Base-by-base conservation (phyloP, 2,329 filamentous ascomycete genomes). In the Ophiocordyceps camponoti-saundersi region DNA sequence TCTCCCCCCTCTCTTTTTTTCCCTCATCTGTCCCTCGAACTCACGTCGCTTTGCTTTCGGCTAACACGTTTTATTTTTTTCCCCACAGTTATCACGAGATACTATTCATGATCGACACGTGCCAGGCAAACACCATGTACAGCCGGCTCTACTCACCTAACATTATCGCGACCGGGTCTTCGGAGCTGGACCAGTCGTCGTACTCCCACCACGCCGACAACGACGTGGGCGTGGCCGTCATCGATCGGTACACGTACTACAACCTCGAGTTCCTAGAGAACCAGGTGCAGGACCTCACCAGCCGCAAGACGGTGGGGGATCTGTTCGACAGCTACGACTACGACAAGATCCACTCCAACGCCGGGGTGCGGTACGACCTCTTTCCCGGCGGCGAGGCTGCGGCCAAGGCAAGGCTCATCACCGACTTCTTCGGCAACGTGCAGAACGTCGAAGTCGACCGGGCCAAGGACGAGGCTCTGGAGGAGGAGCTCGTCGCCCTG, bases 51-150 rank as follows among this genome's bases (percentile, higher is more conserved):
- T 5, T 11, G 32, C 39, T 41, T 20, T 41, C 10, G 39, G 10
- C 16, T 20, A 16, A 16, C 6, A 26, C n/a, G n/a, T n/a, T n/a
- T n/a, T n/a, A n/a, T n/a, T n/a, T n/a, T n/a, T n/a, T 42, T 2
- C 22, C 13, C 15, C 11, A 6, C 53, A 84, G 82, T 61, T 98
- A 96, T 65, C 86, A 96, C 62, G 92, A 98, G 65, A 80, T 98
- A 55, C 77, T 98, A 48, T 98, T 98, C 71, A 98, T 98, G 92
- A 98, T 98, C 65, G 92, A 98, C 64, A 98, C 92, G 0, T 98
- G 92, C 68, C 92, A 98, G 68, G 92, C 92, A 47, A 98, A 98
- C 64, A 98, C 92, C 30, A 95, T 98, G 88, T 98, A 95, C 68
- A 90, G 82, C 61, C 90, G 95, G 57, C 86, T 98, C 59, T 98